Evolutionary conservation across 805 yeast genomes (phyloP), one percentile per base, ranked within the genome.

Genomic region (Wickerhamomyces chaumierensis): DNA sequence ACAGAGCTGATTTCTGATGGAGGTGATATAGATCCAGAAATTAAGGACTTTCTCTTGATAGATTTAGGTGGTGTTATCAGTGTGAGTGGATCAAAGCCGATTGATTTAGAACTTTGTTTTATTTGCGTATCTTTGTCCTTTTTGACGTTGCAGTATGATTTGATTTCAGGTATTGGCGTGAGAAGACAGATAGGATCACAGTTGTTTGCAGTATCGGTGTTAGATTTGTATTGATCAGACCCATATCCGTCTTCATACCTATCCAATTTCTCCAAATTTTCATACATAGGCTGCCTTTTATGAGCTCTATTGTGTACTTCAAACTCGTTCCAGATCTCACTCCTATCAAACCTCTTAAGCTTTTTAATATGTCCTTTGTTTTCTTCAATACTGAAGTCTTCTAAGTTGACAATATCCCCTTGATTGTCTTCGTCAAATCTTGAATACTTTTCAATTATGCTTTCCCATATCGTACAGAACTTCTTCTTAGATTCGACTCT

Each of bases 331-430:
- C 57, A 53, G 2, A 53, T 37, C 15, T 35, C 41, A 3, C 44
- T 31, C 8, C 44, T 32, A 5, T 39, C 36, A 5, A 21, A 34
- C n/a, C 28, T 35, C 18, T 34, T 33, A 11, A 48, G 15, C 9
- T 31, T 23, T 15, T 38, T 35, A 25, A 53, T 33, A 40, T 53
- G 57, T 0, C 57, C 57, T 1, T 37, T 42, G 25, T 53, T 39
- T 14, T 40, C 40, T 13, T 46, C 48, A 13, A 53, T 53, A 2
- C 35, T 35, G 42, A 53, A 45, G 3, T 41, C 42, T 5, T 35
- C 36, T 17, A 53, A 21, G 33, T 53, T 45, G 5, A 65, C 52
- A 5, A 63, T 47, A 42, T 65, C 69, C 13, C 66, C 64, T 35
- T 59, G 62, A 15, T 55, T 47, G 13, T 46, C 48, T 27, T 51